Evolutionary conservation across 2,329 filamentous ascomycete genomes (phyloP), one percentile per base, ranked within the genome.

Genomic region (Setomelanomma holmii): DNA sequence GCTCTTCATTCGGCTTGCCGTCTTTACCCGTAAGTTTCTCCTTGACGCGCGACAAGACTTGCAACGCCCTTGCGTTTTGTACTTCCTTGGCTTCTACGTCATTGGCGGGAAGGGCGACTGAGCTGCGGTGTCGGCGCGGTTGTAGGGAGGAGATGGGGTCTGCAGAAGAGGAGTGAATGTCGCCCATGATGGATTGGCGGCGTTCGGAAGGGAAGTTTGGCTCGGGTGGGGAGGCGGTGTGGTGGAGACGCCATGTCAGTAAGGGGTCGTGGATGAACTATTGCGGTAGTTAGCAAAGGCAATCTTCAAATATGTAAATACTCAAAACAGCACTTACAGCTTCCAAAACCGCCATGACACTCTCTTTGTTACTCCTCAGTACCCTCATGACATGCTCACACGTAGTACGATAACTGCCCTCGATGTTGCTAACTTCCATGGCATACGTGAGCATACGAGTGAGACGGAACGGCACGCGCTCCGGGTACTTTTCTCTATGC

Each of bases 361-460:
- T 96, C 79, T 99, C 95, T 78, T 99, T 99, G 77, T 99, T 99
- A 63, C 95, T 92, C 50, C 95, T 84, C 60, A 99, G 80, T 12
- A 99, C 93, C 55, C 95, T 86, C 95, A 99, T 99, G 44, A 97
- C 93, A 66, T 96, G 93, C 77, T 99, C 96, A 67, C 93, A 99
- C 5, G 95, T 98, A 51, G 96, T 98, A 55, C 96, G 87, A 82
- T 96, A 99, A 76, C 91, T 96, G 65, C 95, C 95, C 76, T 99
- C 95, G 62, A 99, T 99, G 72, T 99, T 99, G 83, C 93, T 97
- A 49, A 99, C 95, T 78, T 99, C 95, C 95, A 99, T 99, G 19
- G 96, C 96, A 72, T 97, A 99, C 0, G 96, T 99, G 77, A 99
- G 86, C 95, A 99, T 99, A 63, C 95, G 86, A 2, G 95, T 99